Evolutionary conservation across 495 filamentous ascomycete species (phyloP).

Genomic region (Penicillium alfredii): DNA sequence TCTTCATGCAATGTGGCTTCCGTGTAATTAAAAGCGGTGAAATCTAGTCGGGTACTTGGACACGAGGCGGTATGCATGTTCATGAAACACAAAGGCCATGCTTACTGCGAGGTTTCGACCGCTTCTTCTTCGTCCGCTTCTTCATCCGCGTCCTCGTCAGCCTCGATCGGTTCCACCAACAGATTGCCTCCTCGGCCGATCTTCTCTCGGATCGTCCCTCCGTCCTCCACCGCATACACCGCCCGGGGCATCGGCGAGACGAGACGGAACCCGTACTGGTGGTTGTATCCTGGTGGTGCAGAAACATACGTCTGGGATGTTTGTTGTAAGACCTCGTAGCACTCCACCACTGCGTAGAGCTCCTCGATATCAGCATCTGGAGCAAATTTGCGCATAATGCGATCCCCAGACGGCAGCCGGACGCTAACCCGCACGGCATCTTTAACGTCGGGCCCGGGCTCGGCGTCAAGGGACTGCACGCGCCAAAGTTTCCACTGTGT

Average conservation of each 20-base stretch:
- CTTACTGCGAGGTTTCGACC: too few species aligned
- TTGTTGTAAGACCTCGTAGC: slow-evolving; percentile 57
- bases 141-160: slow-evolving; percentile 50
- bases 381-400: slow-evolving; percentile 69
- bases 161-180: slow-evolving; percentile 67
- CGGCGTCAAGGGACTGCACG: slow-evolving; percentile 55
- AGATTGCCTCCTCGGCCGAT: slow-evolving; percentile 84
- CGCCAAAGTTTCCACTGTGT: slow-evolving; percentile 80
- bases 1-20: too few species aligned
- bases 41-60: too few species aligned
- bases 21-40: too few species aligned
- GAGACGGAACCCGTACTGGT: slow-evolving; percentile 74
- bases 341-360: slow-evolving; percentile 94
- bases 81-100: too few species aligned
- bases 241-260: slow-evolving; percentile 76
- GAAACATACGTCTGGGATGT: slow-evolving; percentile 19
- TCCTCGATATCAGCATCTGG: slow-evolving; percentile 68
- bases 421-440: slow-evolving; percentile 76
- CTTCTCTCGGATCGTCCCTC: slow-evolving; percentile 58
- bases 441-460: slow-evolving; percentile 59
- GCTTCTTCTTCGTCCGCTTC: slow-evolving; percentile 16
- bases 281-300: slow-evolving; percentile 64
- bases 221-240: slow-evolving; percentile 62
- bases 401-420: slow-evolving; percentile 63
- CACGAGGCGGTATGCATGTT: too few species aligned